Conservation (phyloP, 2,329 filamentous ascomycete genomes). For the Ophiosphaerella herpotricha region DNA sequence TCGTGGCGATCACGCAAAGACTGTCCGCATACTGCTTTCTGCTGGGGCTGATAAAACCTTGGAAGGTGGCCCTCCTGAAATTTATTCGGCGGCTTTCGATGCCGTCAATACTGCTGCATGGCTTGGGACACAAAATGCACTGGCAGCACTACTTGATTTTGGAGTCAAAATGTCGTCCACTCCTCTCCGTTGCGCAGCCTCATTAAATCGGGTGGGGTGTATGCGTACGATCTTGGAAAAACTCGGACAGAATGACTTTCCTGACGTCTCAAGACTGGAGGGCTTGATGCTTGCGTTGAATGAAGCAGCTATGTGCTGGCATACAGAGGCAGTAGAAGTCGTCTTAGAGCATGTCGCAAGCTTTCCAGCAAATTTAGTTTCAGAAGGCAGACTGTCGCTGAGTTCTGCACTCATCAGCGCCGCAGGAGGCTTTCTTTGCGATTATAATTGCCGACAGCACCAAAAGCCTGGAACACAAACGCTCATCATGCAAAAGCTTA, state of each 20-base stretch:
- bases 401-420: not conserved
- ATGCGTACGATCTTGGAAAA: not conserved
- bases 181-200: constrained; percentile 1
- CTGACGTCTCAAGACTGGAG: not conserved
- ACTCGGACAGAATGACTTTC: not conserved
- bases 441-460: not conserved
- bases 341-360: not conserved
- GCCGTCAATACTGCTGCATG: not conserved
- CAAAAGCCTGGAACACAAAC: not conserved
- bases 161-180: not conserved
- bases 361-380: not conserved
- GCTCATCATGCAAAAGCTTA: not conserved
- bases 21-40: constrained; percentile 6
- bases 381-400: not conserved
- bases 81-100: not conserved
- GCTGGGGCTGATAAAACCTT: constrained; percentile 3
- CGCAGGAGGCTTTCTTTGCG: not conserved
- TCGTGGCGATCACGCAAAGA: constrained; percentile 4
- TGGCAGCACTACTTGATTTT: not conserved
- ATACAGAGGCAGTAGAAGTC: not conserved
- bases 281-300: constrained; percentile 1
- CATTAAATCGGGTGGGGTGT: constrained; percentile 1
- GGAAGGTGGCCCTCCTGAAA: not conserved
- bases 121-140: not conserved
- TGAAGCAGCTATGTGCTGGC: constrained; percentile 4